Conservation (phyloP, 805 yeast species). For the Candida multigemmis region DNA sequence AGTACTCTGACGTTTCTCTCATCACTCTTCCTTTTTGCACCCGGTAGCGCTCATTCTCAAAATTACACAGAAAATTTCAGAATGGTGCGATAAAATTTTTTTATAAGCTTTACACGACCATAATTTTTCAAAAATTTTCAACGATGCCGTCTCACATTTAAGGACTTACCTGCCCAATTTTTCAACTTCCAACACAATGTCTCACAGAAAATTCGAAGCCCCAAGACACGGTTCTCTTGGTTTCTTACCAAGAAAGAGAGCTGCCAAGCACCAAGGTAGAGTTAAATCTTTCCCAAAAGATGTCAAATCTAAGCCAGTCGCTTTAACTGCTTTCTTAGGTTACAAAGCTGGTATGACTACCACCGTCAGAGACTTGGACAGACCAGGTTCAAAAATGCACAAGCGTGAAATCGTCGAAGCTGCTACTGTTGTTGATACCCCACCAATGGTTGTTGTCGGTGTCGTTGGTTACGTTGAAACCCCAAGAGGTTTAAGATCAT, state of each 20-base stretch:
- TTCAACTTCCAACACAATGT: too few relatives aligned
- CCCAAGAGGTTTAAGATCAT: conserved; percentile 99
- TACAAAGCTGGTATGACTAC: conserved; percentile 99
- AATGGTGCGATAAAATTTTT: too few relatives aligned
- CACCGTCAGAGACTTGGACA: conserved; percentile 99
- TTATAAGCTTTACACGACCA: too few relatives aligned
- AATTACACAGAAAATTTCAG: too few relatives aligned
- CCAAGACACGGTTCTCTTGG: conserved; percentile 99
- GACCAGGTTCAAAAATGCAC: conserved; percentile 99
- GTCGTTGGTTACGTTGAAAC: conserved; percentile 99
- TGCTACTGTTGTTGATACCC: conserved; percentile 98
- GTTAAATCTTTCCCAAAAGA: conserved; percentile 93
- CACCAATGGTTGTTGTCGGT: conserved; percentile 98
- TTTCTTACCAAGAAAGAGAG: conserved; percentile 99
- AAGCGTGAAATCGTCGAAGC: conserved; percentile 99
- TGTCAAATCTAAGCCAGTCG: conserved; percentile 9
- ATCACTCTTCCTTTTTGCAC: too few relatives aligned
- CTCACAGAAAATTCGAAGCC: conserved; percentile 99
- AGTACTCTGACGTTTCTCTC: too few relatives aligned
- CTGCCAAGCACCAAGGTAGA: conserved; percentile 96
- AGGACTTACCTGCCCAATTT: too few relatives aligned
- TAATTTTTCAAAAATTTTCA: too few relatives aligned
- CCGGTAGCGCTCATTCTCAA: too few relatives aligned
- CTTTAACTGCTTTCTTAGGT: conserved; percentile 96
- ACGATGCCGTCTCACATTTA: too few relatives aligned